Conservation (phyloP, 2,329 filamentous ascomycete genomes). For the Lasiodiplodia hormozganensis region DNA sequence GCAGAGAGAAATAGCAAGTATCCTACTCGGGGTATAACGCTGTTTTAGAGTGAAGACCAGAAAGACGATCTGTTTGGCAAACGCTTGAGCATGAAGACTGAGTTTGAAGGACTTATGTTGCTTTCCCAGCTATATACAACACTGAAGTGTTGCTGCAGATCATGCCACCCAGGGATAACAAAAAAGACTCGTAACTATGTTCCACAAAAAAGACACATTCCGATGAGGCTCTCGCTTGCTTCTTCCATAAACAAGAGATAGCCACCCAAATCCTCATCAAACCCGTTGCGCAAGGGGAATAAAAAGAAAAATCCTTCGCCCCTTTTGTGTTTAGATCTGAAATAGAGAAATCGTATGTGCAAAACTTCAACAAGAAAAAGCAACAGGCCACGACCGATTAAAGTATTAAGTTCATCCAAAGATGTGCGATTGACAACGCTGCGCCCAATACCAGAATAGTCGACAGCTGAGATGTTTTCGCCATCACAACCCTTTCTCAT, state of each 20-base stretch:
- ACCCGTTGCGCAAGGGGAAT: not conserved
- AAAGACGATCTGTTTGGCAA: not conserved
- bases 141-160: not conserved
- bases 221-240: not conserved
- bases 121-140: slow-evolving; percentile 11
- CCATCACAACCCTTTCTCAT: not conserved
- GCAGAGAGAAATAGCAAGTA: not conserved
- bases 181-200: slow-evolving; percentile 22
- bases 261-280: slow-evolving; percentile 6
- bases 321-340: not conserved
- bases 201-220: not conserved
- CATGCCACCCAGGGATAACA: not conserved
- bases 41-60: not conserved
- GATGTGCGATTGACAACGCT: slow-evolving; percentile 7
- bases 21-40: slow-evolving; percentile 12
- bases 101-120: slow-evolving; percentile 1
- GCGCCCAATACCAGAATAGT: slow-evolving; percentile 2
- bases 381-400: slow-evolving; percentile 15
- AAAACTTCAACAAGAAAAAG: slow-evolving; percentile 1
- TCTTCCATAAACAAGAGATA: not conserved
- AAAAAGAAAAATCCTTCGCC: not conserved
- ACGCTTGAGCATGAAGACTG: slow-evolving; percentile 7
- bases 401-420: slow-evolving; percentile 11
- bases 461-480: not conserved
- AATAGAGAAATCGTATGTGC: slow-evolving; percentile 16